Percentiles rank a stretch among this genome's conserved stretches.
Evolutionary conservation across 495 filamentous ascomycete genomes (phyloP).

Genomic region (Penicillium mononematosum): DNA sequence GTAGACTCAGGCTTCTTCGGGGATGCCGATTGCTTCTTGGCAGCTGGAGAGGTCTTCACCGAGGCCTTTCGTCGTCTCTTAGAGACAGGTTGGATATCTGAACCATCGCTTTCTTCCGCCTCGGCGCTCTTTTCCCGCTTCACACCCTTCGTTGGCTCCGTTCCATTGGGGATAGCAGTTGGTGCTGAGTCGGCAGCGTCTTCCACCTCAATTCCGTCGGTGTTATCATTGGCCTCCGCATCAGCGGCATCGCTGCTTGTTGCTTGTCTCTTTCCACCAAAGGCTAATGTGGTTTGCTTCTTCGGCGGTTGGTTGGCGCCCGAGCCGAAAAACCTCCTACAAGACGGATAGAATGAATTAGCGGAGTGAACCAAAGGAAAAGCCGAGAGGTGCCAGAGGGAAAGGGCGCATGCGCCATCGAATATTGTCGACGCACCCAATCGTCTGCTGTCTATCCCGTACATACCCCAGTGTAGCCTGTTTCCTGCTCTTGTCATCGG

Average conservation of each 20-base stretch:
- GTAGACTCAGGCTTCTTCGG: conserved; percentile 27
- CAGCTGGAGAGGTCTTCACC: conserved; percentile 10
- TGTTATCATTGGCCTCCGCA: conserved; percentile 33
- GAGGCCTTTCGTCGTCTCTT: conserved; percentile 39
- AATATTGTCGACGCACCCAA: conserved; percentile 65
- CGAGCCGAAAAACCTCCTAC: conserved; percentile 47
- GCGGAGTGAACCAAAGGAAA: background rate
- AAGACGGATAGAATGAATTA: conserved; percentile 6
- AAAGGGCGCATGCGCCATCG: conserved; percentile 2
- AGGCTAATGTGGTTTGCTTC: conserved; percentile 74
- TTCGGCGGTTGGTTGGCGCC: conserved; percentile 48
- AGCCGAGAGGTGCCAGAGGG: background rate
- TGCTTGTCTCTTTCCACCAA: conserved; percentile 46
- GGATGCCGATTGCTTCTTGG: conserved; percentile 29
- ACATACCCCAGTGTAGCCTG: conserved; percentile 96
- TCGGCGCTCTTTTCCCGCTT: conserved; percentile 41
- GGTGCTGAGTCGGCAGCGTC: conserved; percentile 29
- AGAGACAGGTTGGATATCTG: conserved; percentile 54
- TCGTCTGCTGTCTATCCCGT: conserved; percentile 70
- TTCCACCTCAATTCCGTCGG: conserved; percentile 37
- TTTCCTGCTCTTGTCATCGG: conserved; percentile 52
- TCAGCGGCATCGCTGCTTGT: conserved; percentile 23
- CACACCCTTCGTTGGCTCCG: conserved; percentile 20
- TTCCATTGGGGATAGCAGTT: conserved; percentile 1
- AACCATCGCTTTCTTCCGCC: conserved; percentile 46